Conservation (phyloP, 192 early-diverging fungal genomes). For the Entomortierella lignicola region DNA sequence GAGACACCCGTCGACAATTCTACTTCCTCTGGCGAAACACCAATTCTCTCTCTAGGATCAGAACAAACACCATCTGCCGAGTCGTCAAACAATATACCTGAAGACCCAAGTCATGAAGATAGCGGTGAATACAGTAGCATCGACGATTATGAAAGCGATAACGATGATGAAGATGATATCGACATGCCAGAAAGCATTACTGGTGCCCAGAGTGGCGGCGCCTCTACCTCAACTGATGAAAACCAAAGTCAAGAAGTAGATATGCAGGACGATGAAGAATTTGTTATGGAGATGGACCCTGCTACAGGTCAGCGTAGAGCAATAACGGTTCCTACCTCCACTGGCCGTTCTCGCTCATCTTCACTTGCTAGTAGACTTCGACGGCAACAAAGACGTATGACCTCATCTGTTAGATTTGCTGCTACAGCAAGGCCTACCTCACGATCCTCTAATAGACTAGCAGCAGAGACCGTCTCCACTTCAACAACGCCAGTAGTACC, state of each 20-base stretch:
- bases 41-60: neutral
- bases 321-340: neutral
- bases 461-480: neutral
- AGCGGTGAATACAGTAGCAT: neutral
- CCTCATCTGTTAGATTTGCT: neutral
- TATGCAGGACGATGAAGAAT: slow-evolving; percentile 4
- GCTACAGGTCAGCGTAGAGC: slow-evolving; percentile 23
- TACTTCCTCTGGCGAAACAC: neutral
- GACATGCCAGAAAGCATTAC: neutral
- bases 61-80: neutral
- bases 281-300: slow-evolving; percentile 25
- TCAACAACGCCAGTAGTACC: neutral
- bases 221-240: neutral
- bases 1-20: too few relatives aligned
- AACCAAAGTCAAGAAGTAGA: neutral
- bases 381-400: slow-evolving; percentile 36
- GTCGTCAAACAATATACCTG: neutral
- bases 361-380: slow-evolving; percentile 16
- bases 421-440: neutral
- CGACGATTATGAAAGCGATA: neutral
- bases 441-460: neutral
- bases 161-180: neutral
- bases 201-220: too few relatives aligned
- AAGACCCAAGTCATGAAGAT: slow-evolving; percentile 8
- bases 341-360: neutral